Conservation (phyloP, 345 rosid genomes). For the Reutealis trisperma region DNA sequence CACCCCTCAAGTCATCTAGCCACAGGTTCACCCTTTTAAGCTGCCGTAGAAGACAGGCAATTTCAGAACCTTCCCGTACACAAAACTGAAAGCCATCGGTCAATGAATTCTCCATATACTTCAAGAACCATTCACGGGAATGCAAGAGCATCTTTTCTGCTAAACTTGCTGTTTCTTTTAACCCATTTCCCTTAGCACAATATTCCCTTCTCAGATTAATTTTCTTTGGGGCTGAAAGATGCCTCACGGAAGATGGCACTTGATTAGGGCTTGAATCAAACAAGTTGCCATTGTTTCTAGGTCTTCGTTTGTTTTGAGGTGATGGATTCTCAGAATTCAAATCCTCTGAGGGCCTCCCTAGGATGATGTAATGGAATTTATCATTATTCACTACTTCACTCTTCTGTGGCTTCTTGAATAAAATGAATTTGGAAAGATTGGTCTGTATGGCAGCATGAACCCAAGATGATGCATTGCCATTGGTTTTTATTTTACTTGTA, state of each 20-base stretch:
- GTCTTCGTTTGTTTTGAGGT: slow-evolving; percentile 22
- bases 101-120: slow-evolving; percentile 45
- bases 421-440: slow-evolving; percentile 38
- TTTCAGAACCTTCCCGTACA: slow-evolving; percentile 27
- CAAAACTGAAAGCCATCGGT: slow-evolving; percentile 30
- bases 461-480: slow-evolving; percentile 42
- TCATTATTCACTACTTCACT: slow-evolving; percentile 16
- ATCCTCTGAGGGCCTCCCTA: slow-evolving; percentile 29
- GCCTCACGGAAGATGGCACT: slow-evolving; percentile 19
- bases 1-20: slow-evolving; percentile 35
- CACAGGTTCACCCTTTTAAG: slow-evolving; percentile 47
- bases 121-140: slow-evolving; percentile 51
- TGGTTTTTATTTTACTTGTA: slow-evolving; percentile 17
- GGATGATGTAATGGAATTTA: slow-evolving; percentile 26
- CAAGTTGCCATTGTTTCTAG: slow-evolving; percentile 9
- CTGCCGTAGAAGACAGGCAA: slow-evolving; percentile 33
- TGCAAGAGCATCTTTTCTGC: slow-evolving; percentile 41
- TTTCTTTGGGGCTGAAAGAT: slow-evolving; percentile 16
- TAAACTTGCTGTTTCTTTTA: slow-evolving; percentile 39
- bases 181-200: slow-evolving; percentile 23
- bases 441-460: slow-evolving; percentile 45
- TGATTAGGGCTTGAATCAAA: slow-evolving; percentile 20
- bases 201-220: slow-evolving; percentile 20
- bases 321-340: slow-evolving; percentile 23
- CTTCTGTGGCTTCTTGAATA: slow-evolving; percentile 34